Base-by-base conservation (phyloP, 257 asterid genomes). In the Lavandula angustifolia region DNA sequence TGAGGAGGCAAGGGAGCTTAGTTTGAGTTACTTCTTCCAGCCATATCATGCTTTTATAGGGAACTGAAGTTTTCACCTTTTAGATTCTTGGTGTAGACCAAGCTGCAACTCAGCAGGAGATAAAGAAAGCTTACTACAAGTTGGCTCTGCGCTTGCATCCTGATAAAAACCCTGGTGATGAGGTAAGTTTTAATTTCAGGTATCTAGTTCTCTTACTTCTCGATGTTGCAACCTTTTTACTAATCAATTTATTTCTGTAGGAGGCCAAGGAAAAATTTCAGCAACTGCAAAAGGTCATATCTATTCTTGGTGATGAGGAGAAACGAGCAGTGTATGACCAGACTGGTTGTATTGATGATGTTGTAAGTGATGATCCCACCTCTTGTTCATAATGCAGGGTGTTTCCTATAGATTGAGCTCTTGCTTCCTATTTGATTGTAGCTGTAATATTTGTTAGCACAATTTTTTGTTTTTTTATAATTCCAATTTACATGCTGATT, bases 241-340 rank as follows among this genome's bases (percentile, higher is more conserved):
- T 0, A 13, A 65, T 65, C 52, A 34, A 31, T 34, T 56, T 70
- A 62, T 54, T 34, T 52, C 8, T 71, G 63, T 63, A 92, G 98
- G 95, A 85, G 62, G 99, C 99, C 52, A 92, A 92, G 78, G 97
- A 92, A 73, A 92, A 89, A 73, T 92, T 92, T 72, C 99, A 89
- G 87, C 94, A 89, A 78, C 79, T 92, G 73, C 99, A 92, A 71
- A 87, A 87, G 80, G 96, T 92, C 70, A 87, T 92, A 51, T 78
- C 98, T 33, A 73, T 92, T 64, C 95, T 92, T 54, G 96, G 96
- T 7, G 96, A 92, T 51, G 96, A 82, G 72, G 98, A 89, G 72
- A 92, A 92, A 65, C 92, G 96, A 59, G 91, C 96, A 56, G 83
- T 92, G 11, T 92, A 89, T 82, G 98, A 92, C 65, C 91, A 92